Percentiles rank a stretch among this genome's conserved stretches.
Evolutionary conservation across 2,329 filamentous ascomycete genomes (phyloP).

Genomic region (Cucurbitaria berberidis): DNA sequence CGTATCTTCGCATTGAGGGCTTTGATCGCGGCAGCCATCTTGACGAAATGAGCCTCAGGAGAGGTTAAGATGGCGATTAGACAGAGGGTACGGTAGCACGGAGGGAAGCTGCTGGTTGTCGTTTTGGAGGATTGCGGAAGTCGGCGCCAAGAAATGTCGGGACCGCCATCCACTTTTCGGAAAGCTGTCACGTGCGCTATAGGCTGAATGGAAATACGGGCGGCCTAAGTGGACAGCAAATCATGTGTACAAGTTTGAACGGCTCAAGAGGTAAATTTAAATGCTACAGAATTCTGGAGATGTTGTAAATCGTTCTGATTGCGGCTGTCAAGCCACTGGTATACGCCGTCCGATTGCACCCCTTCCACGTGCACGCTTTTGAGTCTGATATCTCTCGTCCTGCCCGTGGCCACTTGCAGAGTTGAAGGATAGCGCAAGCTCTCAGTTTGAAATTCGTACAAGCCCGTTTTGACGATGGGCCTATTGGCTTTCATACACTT

Average conservation of each 20-base stretch:
- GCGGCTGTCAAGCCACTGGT: constrained; percentile 12
- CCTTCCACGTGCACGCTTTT: constrained; percentile 7
- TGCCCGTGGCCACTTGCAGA: constrained; percentile 1
- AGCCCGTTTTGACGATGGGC: not conserved
- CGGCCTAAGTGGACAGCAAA: not conserved
- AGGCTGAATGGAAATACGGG: not conserved
- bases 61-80: constrained; percentile 11
- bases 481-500: not conserved
- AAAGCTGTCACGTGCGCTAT: constrained; percentile 14
- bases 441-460: not conserved
- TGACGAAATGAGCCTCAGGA: constrained; percentile 15
- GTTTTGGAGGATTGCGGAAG: constrained; percentile 4
- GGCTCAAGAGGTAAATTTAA: not conserved
- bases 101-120: constrained; percentile 2
- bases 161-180: not conserved
- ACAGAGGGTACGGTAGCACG: not conserved
- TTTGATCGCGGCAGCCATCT: constrained; percentile 61
- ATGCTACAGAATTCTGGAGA: not conserved
- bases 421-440: not conserved
- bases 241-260: not conserved
- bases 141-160: constrained; percentile 13
- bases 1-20: constrained; percentile 61
- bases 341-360: constrained; percentile 8
- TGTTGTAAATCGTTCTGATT: constrained; percentile 7
- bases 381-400: constrained; percentile 4